Evolutionary conservation across 202 grass and related monocot species (phyloP).

Genomic region (Saccharum hybrid): DNA sequence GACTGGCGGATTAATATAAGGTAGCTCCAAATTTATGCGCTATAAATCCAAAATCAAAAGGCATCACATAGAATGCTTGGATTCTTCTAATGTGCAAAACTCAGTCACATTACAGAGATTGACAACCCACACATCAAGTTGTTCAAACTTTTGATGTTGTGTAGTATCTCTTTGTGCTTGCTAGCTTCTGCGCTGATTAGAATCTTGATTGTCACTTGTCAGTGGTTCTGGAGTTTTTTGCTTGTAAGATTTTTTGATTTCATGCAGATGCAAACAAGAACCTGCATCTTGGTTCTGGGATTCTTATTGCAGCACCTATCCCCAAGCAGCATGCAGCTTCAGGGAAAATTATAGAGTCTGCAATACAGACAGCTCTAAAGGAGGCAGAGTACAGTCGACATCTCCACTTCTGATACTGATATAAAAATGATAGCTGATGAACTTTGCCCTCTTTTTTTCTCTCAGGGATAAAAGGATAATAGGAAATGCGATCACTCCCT

Average conservation of each 20-base stretch:
- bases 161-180: not conserved
- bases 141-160: not conserved
- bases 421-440: constrained; percentile 16
- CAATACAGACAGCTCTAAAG: constrained; percentile 81
- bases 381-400: constrained; percentile 73
- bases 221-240: not conserved
- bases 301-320: constrained; percentile 85
- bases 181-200: not conserved
- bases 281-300: constrained; percentile 73
- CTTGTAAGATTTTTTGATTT: not conserved
- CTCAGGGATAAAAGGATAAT: constrained; percentile 72
- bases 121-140: not conserved
- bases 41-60: not conserved
- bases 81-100: not conserved
- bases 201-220: not conserved
- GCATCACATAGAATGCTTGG: not conserved
- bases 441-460: constrained; percentile 32
- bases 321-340: constrained; percentile 76
- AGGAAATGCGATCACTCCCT: constrained; percentile 80
- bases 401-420: not conserved
- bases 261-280: constrained; percentile 80
- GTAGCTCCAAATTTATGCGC: not conserved
- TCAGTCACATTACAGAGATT: not conserved
- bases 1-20: not conserved
- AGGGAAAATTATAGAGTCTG: constrained; percentile 81